Percentiles rank a stretch among this genome's conserved stretches.
Conservation (phyloP, 805 yeast species). For the Ogataea paradorogensis region DNA sequence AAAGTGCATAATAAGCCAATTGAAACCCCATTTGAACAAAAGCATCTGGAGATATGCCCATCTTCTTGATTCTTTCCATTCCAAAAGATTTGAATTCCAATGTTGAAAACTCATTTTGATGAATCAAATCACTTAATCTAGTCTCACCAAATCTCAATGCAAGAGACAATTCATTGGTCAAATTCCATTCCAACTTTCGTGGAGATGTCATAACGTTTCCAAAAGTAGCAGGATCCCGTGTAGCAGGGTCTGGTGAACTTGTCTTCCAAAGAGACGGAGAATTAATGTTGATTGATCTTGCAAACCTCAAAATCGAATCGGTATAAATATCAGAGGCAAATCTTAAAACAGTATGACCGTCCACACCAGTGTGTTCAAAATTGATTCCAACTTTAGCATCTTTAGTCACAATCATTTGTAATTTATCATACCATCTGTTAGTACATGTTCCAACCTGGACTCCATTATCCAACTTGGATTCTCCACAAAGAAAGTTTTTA, state of each 20-base stretch:
- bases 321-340: conserved; percentile 89
- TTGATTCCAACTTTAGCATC: conserved; percentile 92
- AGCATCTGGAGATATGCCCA: conserved; percentile 92
- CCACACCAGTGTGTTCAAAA: conserved; percentile 93
- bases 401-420: conserved; percentile 81
- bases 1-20: conserved; percentile 85
- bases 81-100: conserved; percentile 75
- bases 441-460: conserved; percentile 93
- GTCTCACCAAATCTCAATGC: conserved; percentile 90
- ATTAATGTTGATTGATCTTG: conserved; percentile 73
- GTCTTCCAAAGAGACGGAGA: conserved; percentile 71
- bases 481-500: conserved; percentile 85
- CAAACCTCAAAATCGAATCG: conserved; percentile 84
- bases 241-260: conserved; percentile 45
- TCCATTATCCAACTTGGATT: conserved; percentile 73
- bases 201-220: conserved; percentile 65
- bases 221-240: conserved; percentile 40
- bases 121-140: conserved; percentile 77
- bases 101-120: conserved; percentile 83
- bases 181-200: conserved; percentile 83
- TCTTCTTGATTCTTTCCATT: conserved; percentile 69
- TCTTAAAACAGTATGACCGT: conserved; percentile 89
- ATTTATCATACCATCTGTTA: conserved; percentile 87
- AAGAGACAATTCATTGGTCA: conserved; percentile 72
- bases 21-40: conserved; percentile 92